phyloP scores from a whole-genome alignment of 1,284 basidiomycete genomes.

The Boletellus deceptivus region DNA sequence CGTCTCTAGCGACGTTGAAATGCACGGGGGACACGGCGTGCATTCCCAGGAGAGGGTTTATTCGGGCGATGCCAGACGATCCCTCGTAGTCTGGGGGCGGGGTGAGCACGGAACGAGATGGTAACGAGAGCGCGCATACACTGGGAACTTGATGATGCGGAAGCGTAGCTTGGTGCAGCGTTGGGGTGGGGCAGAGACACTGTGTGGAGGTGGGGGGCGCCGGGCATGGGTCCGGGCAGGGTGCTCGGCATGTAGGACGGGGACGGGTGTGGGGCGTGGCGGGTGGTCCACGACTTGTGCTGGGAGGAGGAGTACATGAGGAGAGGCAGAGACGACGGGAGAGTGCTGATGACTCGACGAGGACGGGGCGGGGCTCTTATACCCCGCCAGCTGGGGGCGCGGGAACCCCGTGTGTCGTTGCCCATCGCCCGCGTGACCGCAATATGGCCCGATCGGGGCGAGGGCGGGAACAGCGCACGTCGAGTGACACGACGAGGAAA shows the following conservation, averaged over 20 bases:
- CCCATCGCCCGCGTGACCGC: conserved; percentile 7
- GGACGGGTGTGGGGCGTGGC: conserved; percentile 2
- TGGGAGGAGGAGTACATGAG: conserved; percentile 21
- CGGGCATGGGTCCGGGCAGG: conserved; percentile 24
- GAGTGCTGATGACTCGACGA: conserved; percentile 22
- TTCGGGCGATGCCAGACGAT: conserved; percentile 17
- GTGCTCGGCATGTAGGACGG: conserved; percentile 13
- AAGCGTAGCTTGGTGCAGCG: conserved; percentile 14
- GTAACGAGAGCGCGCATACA: conserved; percentile 10
- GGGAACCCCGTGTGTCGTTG: conserved; percentile 22
- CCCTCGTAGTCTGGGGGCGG: conserved; percentile 12
- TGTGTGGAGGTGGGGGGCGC: conserved; percentile 26
- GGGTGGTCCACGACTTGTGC: conserved; percentile 23
- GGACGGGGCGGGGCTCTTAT: conserved; percentile 24
- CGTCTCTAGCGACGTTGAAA: conserved; percentile 29
- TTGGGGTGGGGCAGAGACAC: conserved; percentile 34
- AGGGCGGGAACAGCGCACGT: conserved; percentile 30
- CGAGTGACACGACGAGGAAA: conserved; percentile 14
- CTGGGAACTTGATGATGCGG: conserved; percentile 14
- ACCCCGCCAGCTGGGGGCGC: conserved; percentile 16
- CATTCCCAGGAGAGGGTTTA: conserved; percentile 29
- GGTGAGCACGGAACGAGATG: conserved; percentile 2
- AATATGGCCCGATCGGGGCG: conserved; percentile 18
- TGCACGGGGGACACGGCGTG: conserved; percentile 10
- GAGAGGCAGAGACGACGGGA: not conserved